Conservation (phyloP, 2,329 filamentous ascomycete genomes). For the Xylariaceae sp. region DNA sequence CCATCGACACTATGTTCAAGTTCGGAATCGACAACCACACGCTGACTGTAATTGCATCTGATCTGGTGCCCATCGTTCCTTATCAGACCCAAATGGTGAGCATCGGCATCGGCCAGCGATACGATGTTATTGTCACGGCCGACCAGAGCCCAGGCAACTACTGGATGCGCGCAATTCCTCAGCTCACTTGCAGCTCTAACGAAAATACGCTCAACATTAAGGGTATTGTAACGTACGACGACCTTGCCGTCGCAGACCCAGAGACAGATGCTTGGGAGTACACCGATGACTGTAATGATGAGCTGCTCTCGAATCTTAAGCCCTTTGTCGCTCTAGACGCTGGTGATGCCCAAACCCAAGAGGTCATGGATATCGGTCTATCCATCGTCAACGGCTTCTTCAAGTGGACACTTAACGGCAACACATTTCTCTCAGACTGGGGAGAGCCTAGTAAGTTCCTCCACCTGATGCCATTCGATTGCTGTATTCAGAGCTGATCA, state of each 20-base stretch:
- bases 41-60: constrained; percentile 62
- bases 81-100: constrained; percentile 54
- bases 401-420: constrained; percentile 56
- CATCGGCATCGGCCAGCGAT: constrained; percentile 45
- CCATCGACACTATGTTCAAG: constrained; percentile 51
- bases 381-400: constrained; percentile 45
- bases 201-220: constrained; percentile 50
- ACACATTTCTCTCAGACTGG: constrained; percentile 55
- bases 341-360: constrained; percentile 32
- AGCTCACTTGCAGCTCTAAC: constrained; percentile 49
- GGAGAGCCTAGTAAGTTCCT: constrained; percentile 47
- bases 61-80: constrained; percentile 63
- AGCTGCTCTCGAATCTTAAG: constrained; percentile 41
- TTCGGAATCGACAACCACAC: constrained; percentile 63
- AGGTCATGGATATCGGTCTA: constrained; percentile 39
- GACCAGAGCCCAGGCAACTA: constrained; percentile 47
- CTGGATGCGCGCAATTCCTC: constrained; percentile 56
- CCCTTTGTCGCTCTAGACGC: constrained; percentile 46
- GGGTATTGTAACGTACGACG: constrained; percentile 55
- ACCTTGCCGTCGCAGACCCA: constrained; percentile 28
- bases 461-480: not conserved
- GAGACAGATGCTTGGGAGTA: constrained; percentile 19
- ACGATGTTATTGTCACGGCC: constrained; percentile 55
- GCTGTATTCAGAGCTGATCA: constrained; percentile 6
- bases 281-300: constrained; percentile 44